Percentiles rank a stretch among this genome's conserved stretches.
Conservation (phyloP, 2,329 filamentous ascomycete species). For the Leptographium wingfieldii region DNA sequence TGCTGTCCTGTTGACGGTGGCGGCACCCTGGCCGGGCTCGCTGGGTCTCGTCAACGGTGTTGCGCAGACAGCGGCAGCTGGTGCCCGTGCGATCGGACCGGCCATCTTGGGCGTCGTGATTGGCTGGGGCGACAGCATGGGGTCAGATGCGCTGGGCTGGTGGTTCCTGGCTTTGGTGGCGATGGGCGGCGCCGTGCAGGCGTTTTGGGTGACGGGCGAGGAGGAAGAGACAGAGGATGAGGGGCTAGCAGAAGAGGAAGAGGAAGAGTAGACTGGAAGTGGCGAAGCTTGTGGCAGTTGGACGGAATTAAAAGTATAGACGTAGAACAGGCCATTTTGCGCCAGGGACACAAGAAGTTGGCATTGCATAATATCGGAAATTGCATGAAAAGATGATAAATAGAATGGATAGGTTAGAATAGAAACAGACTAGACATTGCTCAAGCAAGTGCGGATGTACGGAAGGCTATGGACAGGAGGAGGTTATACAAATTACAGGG, state of each 20-base stretch:
- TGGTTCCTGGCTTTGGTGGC: constrained; percentile 5
- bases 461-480: too few species aligned
- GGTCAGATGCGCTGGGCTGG: constrained; percentile 5
- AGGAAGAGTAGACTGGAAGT: neutral
- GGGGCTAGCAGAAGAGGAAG: neutral
- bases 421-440: too few species aligned
- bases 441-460: too few species aligned
- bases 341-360: too few species aligned
- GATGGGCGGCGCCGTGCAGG: neutral
- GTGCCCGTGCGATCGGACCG: constrained; percentile 4
- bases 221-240: constrained; percentile 1
- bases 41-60: constrained; percentile 9
- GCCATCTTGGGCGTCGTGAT: constrained; percentile 7
- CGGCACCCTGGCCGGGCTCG: constrained; percentile 3
- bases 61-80: constrained; percentile 5
- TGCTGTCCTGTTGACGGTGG: constrained; percentile 6
- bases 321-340: too few species aligned
- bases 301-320: too few species aligned
- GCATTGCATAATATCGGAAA: too few species aligned
- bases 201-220: constrained; percentile 6
- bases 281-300: too few species aligned
- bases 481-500: too few species aligned
- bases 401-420: too few species aligned
- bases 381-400: too few species aligned
- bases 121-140: constrained; percentile 2